These are phyloP conservation scores for Clarireedia monteithiana DNA, from an alignment of 2,329 filamentous ascomycete species.

Conservation along the genomic window DNA sequence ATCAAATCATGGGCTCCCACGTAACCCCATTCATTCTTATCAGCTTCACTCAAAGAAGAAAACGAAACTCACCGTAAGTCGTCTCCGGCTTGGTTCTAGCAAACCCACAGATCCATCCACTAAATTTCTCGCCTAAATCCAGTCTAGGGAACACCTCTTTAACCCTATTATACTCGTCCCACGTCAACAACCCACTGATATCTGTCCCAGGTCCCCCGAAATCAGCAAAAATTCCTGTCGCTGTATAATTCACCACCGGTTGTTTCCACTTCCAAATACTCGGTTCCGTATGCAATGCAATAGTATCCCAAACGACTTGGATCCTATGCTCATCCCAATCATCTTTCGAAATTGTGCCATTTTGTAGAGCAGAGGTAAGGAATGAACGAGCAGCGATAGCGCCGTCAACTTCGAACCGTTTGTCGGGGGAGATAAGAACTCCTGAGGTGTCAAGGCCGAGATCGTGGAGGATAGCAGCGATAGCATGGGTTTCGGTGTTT, in stretches of 20 bases:
- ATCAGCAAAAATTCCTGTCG: conserved; percentile 32
- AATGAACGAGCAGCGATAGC: conserved; percentile 37
- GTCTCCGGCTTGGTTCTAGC: conserved; percentile 7
- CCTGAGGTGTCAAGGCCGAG: conserved; percentile 34
- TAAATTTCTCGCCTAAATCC: conserved; percentile 22
- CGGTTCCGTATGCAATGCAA: conserved; percentile 37
- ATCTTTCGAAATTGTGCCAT: conserved; percentile 2
- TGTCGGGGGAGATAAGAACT: conserved; percentile 33
- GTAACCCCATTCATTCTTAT: no score
- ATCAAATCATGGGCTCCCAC: neutral
- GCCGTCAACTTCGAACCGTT: conserved; percentile 44
- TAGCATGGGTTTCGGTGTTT: conserved; percentile 34
- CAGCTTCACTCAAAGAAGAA: neutral
- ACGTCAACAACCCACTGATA: conserved; percentile 19
- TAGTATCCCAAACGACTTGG: conserved; percentile 43
- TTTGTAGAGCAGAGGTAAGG: conserved; percentile 18
- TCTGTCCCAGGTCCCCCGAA: conserved; percentile 29
- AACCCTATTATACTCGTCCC: conserved; percentile 28
- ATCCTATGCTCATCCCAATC: conserved; percentile 34
- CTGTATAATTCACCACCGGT: conserved; percentile 32
- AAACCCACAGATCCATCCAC: conserved; percentile 6
- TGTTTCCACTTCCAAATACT: conserved; percentile 37
- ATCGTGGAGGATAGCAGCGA: conserved; percentile 36
- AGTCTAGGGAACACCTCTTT: conserved; percentile 29
- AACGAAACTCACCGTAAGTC: conserved; percentile 5